Evolutionary conservation across 257 asterid genomes (phyloP).

Genomic region (Rhazya stricta): DNA sequence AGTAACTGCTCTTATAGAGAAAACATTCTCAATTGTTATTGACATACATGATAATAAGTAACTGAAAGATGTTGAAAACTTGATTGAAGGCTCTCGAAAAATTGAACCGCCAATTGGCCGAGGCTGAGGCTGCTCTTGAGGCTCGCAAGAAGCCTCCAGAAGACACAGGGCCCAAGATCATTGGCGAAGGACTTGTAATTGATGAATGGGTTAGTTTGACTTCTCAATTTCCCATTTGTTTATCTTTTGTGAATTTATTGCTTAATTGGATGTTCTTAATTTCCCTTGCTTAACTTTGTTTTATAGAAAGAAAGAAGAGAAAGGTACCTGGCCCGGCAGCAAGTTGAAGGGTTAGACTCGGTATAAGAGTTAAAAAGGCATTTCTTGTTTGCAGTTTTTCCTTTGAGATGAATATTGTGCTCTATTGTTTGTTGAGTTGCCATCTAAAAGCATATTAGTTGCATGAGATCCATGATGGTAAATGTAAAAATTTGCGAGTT

Average conservation of each 20-base stretch:
- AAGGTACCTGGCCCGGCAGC: slow-evolving; percentile 88
- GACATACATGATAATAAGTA: background rate
- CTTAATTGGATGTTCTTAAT: background rate
- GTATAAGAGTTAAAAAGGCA: slow-evolving; percentile 28
- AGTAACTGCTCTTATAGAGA: background rate
- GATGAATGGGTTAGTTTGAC: slow-evolving; percentile 71
- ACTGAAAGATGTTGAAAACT: background rate
- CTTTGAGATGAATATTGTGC: background rate
- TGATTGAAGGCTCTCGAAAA: slow-evolving; percentile 68
- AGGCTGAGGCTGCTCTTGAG: slow-evolving; percentile 83
- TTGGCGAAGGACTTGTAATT: slow-evolving; percentile 90
- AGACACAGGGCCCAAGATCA: slow-evolving; percentile 63
- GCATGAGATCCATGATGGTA: background rate
- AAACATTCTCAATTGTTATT: background rate
- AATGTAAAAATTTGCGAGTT: slow-evolving; percentile 5
- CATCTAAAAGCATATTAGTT: background rate
- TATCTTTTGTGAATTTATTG: background rate
- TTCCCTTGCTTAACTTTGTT: background rate
- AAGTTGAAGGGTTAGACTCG: slow-evolving; percentile 75
- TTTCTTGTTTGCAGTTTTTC: slow-evolving; percentile 3
- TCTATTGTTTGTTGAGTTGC: background rate
- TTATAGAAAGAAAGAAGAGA: slow-evolving; percentile 94
- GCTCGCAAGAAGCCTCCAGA: slow-evolving; percentile 75
- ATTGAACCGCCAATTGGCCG: slow-evolving; percentile 68
- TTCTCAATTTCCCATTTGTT: background rate